Conservation (phyloP, 495 filamentous ascomycete genomes). For the Amphirosellinia nigrospora region DNA sequence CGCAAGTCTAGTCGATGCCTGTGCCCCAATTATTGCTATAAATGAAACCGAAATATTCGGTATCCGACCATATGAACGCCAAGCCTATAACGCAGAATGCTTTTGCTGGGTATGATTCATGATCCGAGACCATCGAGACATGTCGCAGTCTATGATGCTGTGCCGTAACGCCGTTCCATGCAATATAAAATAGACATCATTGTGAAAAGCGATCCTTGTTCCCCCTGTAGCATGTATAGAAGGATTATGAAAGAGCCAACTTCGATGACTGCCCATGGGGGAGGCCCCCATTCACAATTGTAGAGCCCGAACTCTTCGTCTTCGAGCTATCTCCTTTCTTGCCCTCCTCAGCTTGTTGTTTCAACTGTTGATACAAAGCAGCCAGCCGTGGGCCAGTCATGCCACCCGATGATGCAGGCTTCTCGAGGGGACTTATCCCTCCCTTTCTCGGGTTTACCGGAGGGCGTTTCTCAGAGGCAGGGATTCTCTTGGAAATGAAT, state of each 20-base stretch:
- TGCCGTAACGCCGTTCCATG: slow-evolving; percentile 41
- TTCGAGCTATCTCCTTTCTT: slow-evolving; percentile 34
- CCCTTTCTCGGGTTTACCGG: slow-evolving; percentile 37
- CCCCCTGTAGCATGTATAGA: slow-evolving; percentile 4
- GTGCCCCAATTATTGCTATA: slow-evolving; percentile 23
- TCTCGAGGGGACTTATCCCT: slow-evolving; percentile 30
- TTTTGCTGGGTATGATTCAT: slow-evolving; percentile 43
- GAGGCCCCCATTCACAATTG: slow-evolving; percentile 33
- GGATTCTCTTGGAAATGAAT: slow-evolving; percentile 44
- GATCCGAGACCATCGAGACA: slow-evolving; percentile 34
- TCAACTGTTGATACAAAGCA: slow-evolving; percentile 39
- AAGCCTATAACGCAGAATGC: slow-evolving; percentile 40
- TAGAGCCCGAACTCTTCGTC: slow-evolving; percentile 31
- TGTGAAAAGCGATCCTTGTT: not conserved
- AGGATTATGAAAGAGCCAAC: slow-evolving; percentile 14
- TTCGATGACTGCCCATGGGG: slow-evolving; percentile 34
- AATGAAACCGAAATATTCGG: slow-evolving; percentile 32
- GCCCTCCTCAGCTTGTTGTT: slow-evolving; percentile 31
- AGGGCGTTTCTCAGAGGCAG: slow-evolving; percentile 39
- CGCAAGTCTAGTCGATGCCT: slow-evolving; percentile 5
- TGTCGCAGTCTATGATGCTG: slow-evolving; percentile 39
- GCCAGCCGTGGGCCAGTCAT: slow-evolving; percentile 42
- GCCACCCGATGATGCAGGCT: slow-evolving; percentile 27
- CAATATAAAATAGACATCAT: slow-evolving; percentile 37
- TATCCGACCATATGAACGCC: slow-evolving; percentile 38